phyloP scores from a whole-genome alignment of 257 asterid species.

The Prunella vulgaris region DNA sequence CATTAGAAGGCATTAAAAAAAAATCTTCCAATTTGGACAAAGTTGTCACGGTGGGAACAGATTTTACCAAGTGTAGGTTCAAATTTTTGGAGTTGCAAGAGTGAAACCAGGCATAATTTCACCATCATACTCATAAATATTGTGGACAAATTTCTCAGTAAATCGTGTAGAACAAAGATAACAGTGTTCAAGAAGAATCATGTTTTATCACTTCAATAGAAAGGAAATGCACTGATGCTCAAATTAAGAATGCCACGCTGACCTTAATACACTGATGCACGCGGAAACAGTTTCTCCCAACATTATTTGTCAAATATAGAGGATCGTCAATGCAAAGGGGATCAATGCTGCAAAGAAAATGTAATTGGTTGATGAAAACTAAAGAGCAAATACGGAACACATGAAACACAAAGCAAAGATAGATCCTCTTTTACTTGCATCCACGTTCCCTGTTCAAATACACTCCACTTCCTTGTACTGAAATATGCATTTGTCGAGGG shows the following conservation, averaged over 20 bases:
- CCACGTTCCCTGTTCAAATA: constrained; percentile 91
- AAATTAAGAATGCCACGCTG: constrained; percentile 24
- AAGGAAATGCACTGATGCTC: not conserved
- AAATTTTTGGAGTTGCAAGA: not conserved
- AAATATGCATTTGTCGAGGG: constrained; percentile 94
- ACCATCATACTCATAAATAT: not conserved
- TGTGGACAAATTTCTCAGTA: not conserved
- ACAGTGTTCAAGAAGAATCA: not conserved
- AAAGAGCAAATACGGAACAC: constrained; percentile 10
- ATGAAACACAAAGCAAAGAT: constrained; percentile 18
- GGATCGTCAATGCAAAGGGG: constrained; percentile 97
- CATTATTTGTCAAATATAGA: constrained; percentile 82
- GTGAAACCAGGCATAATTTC: not conserved
- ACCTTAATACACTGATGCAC: constrained; percentile 99
- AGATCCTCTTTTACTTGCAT: constrained; percentile 52
- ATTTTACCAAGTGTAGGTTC: not conserved
- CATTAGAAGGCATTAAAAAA: not conserved
- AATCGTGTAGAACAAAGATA: not conserved
- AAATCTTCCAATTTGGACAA: not conserved
- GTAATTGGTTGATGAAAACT: constrained; percentile 6
- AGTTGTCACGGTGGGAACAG: not conserved
- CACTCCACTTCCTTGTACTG: constrained; percentile 92
- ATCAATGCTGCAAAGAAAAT: constrained; percentile 68
- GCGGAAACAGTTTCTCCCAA: constrained; percentile 97
- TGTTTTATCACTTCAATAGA: not conserved